Conservation (phyloP, 2,329 filamentous ascomycete species). For the Dothistroma pini region DNA sequence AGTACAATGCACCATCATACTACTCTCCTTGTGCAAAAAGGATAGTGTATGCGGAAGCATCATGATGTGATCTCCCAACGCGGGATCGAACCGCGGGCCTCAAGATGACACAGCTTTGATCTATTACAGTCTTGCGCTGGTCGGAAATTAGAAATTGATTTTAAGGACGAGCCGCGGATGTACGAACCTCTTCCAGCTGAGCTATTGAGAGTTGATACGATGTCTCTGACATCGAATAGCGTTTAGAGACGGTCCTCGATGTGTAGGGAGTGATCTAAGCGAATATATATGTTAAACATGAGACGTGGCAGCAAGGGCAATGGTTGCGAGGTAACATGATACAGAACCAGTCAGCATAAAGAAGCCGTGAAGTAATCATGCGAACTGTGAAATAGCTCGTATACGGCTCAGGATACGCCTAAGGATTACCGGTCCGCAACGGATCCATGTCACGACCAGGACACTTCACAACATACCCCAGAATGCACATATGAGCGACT, state of each 20-base stretch:
- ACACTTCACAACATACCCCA: neutral
- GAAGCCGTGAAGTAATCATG: too few species aligned
- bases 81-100: slow-evolving; percentile 7
- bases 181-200: slow-evolving; percentile 4
- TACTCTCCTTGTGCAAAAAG: too few species aligned
- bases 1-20: too few species aligned
- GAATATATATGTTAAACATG: neutral
- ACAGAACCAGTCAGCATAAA: too few species aligned
- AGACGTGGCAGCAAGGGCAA: too few species aligned
- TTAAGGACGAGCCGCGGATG: too few species aligned
- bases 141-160: too few species aligned
- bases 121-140: slow-evolving; percentile 6
- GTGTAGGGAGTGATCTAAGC: neutral
- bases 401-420: too few species aligned
- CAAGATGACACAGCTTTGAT: neutral
- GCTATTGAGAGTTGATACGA: slow-evolving; percentile 1
- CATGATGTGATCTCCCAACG: neutral
- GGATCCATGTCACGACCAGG: neutral
- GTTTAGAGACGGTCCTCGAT: neutral
- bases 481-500: neutral
- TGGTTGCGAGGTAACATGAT: too few species aligned
- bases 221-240: neutral
- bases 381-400: too few species aligned
- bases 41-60: neutral
- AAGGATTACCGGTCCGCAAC: neutral